Evolutionary conservation across 116 monocot genomes (phyloP).

Genomic region (Thalassia testudinum): DNA sequence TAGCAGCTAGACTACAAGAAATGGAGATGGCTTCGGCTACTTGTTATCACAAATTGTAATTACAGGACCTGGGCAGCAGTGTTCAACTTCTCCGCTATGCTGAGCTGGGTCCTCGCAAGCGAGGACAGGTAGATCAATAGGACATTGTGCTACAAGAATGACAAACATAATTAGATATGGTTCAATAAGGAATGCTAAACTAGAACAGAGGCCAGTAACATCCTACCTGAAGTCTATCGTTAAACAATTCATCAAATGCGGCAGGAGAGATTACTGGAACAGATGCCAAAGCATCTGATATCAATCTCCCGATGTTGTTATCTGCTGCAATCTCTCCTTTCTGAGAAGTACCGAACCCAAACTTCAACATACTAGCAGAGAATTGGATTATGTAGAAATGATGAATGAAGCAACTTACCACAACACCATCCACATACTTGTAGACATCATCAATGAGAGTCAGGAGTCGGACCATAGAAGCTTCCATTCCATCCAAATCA

Average conservation of each 20-base stretch:
- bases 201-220: background rate
- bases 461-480: conserved; percentile 51
- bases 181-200: background rate
- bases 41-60: no score
- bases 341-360: conserved; percentile 10
- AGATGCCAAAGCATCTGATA: conserved; percentile 53
- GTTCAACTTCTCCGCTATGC: conserved; percentile 89
- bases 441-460: conserved; percentile 76
- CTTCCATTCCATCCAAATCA: conserved; percentile 94
- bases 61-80: conserved; percentile 88
- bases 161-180: background rate
- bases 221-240: conserved; percentile 76
- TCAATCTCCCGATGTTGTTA: conserved; percentile 71
- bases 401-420: conserved; percentile 26
- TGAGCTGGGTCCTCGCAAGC: conserved; percentile 70
- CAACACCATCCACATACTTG: conserved; percentile 79
- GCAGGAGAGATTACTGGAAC: conserved; percentile 64
- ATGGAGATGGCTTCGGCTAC: no score
- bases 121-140: conserved; percentile 66
- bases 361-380: background rate
- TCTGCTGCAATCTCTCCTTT: conserved; percentile 52
- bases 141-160: conserved; percentile 54
- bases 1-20: no score
- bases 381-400: background rate
- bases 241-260: conserved; percentile 86